phyloP scores from a whole-genome alignment of 768 basidiomycete species.

The Heimioporus sp. region DNA sequence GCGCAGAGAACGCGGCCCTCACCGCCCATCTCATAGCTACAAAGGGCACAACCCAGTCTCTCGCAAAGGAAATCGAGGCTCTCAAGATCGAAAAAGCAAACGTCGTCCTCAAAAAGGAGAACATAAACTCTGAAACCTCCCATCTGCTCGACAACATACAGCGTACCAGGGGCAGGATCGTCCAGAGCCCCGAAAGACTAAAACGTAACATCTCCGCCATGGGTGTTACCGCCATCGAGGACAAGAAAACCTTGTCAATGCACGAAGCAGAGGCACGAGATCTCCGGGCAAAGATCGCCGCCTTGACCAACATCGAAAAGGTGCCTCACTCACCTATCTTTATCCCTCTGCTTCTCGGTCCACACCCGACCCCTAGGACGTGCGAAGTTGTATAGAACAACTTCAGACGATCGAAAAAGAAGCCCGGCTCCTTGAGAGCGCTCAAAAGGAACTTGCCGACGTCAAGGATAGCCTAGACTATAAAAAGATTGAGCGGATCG shows the following conservation, averaged over 20 bases:
- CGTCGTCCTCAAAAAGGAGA: constrained; percentile 68
- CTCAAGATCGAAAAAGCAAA: constrained; percentile 70
- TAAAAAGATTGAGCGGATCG: constrained; percentile 72
- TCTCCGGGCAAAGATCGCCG: constrained; percentile 69
- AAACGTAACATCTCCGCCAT: constrained; percentile 80
- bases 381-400: constrained; percentile 70
- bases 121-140: constrained; percentile 57
- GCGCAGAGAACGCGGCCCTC: constrained; percentile 57
- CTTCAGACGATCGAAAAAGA: constrained; percentile 75
- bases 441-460: constrained; percentile 67
- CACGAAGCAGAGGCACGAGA: constrained; percentile 78
- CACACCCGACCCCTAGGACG: constrained; percentile 46
- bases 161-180: constrained; percentile 71
- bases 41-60: constrained; percentile 58
- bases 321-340: constrained; percentile 33
- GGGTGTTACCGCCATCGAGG: constrained; percentile 62
- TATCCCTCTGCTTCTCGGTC: not conserved
- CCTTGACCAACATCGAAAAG: constrained; percentile 73
- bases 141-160: constrained; percentile 58
- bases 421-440: constrained; percentile 54
- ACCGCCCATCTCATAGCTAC: constrained; percentile 66
- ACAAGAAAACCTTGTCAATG: constrained; percentile 61
- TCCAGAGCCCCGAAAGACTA: constrained; percentile 90
- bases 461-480: constrained; percentile 67
- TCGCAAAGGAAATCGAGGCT: constrained; percentile 64